These are phyloP conservation scores for Talaromyces islandicus DNA, from an alignment of 2,329 filamentous ascomycete genomes.

Conservation along the genomic window DNA sequence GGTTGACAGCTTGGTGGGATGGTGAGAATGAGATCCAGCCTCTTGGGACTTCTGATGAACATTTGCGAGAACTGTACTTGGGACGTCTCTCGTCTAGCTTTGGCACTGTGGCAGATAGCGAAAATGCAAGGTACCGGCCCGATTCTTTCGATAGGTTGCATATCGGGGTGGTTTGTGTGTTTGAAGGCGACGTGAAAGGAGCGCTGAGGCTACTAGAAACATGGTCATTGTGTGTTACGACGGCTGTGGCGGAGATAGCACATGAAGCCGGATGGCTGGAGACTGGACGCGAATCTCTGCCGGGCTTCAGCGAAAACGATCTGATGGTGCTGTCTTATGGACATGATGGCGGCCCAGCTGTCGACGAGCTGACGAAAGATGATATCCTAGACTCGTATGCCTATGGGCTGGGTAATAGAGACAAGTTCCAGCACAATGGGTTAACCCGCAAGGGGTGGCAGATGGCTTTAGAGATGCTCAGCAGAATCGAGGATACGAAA, in stretches of 20 bases:
- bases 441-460: slow-evolving; percentile 72
- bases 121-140: slow-evolving; percentile 60
- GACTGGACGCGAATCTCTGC: slow-evolving; percentile 51
- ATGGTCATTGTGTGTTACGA: slow-evolving; percentile 75
- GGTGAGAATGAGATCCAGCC: slow-evolving; percentile 58
- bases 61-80: slow-evolving; percentile 63
- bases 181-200: slow-evolving; percentile 75
- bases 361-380: slow-evolving; percentile 63
- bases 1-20: slow-evolving; percentile 87
- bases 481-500: slow-evolving; percentile 68
- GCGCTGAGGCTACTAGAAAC: slow-evolving; percentile 66
- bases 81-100: slow-evolving; percentile 68
- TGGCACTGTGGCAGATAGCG: slow-evolving; percentile 57
- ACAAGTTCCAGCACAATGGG: slow-evolving; percentile 26
- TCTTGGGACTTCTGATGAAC: slow-evolving; percentile 36
- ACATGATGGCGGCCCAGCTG: slow-evolving; percentile 45
- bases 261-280: slow-evolving; percentile 80
- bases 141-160: slow-evolving; percentile 72
- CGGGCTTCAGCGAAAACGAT: slow-evolving; percentile 74
- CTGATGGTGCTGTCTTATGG: slow-evolving; percentile 73
- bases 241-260: slow-evolving; percentile 75
- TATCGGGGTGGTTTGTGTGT: slow-evolving; percentile 72
- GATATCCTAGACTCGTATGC: slow-evolving; percentile 73
- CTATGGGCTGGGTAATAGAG: slow-evolving; percentile 47
- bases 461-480: slow-evolving; percentile 74